Evolutionary conservation across 2,329 filamentous ascomycete species (phyloP).

Genomic region (Mycosphaerella arachidis): DNA sequence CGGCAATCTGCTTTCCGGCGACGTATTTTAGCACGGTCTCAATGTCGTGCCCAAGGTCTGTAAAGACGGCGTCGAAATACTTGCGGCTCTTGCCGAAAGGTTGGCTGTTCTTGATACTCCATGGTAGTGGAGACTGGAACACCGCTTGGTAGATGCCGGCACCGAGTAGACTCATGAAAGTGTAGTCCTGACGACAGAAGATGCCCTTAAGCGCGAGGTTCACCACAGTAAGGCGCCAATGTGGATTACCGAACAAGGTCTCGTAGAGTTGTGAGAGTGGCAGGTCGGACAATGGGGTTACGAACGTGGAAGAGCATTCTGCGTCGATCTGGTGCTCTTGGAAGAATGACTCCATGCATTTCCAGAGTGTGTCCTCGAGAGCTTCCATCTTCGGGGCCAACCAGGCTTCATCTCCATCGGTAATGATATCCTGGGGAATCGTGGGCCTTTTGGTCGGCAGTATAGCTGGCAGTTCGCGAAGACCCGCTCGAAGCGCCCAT

Average conservation of each 20-base stretch:
- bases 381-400: neutral
- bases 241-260: neutral
- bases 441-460: neutral
- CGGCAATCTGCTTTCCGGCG: neutral
- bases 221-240: neutral
- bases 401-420: neutral
- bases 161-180: neutral
- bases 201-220: neutral
- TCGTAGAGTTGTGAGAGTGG: neutral
- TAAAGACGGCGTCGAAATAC: neutral
- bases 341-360: neutral
- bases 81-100: neutral
- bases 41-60: neutral
- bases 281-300: neutral
- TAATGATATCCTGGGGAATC: neutral
- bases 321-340: neutral
- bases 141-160: neutral
- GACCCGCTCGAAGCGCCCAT: neutral
- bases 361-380: neutral
- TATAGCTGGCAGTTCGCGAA: neutral
- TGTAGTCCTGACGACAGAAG: neutral
- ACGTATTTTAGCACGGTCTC: neutral
- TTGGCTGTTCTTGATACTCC: neutral
- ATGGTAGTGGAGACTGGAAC: neutral
- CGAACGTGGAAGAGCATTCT: neutral